Evolutionary conservation across 225 moss, liverwort and hornwort genomes (phyloP).

Genomic region (Polytrichum formosum): DNA sequence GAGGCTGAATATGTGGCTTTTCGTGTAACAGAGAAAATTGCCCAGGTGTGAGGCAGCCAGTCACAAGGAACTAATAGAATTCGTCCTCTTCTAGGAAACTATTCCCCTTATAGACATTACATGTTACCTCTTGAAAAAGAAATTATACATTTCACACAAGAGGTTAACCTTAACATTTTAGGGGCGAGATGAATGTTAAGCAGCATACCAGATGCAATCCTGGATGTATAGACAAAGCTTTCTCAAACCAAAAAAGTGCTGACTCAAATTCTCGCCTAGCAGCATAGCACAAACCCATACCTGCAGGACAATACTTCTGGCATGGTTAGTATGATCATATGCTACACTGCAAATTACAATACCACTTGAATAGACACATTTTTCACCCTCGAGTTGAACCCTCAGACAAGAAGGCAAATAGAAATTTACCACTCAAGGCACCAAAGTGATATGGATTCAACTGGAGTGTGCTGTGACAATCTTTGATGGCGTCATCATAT

Average conservation of each 20-base stretch:
- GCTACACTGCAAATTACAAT: not conserved
- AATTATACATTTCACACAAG: too few species aligned
- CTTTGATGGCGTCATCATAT: constrained; percentile 54
- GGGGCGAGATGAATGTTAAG: not conserved
- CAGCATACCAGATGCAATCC: constrained; percentile 50
- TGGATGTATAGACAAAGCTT: constrained; percentile 51
- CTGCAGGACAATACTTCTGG: constrained; percentile 13
- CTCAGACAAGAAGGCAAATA: not conserved
- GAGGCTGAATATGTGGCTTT: too few species aligned
- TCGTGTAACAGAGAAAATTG: too few species aligned
- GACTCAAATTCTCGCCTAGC: constrained; percentile 48
- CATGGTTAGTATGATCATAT: not conserved
- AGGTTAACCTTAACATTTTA: too few species aligned
- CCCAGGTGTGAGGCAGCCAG: too few species aligned
- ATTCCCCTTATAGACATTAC: too few species aligned
- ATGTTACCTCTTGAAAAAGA: too few species aligned
- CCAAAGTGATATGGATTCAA: constrained; percentile 64
- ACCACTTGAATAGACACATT: too few species aligned
- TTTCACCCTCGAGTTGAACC: not conserved
- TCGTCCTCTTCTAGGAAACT: too few species aligned
- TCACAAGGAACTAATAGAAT: too few species aligned
- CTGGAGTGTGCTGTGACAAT: constrained; percentile 49
- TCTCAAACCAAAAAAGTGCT: constrained; percentile 60
- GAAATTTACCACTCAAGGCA: constrained; percentile 44
- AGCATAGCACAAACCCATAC: constrained; percentile 63